A percentile compares a stretch with the other conserved stretches of the same genome.
Conservation (phyloP, 2,329 filamentous ascomycete species). For the Phialophora tarda region DNA sequence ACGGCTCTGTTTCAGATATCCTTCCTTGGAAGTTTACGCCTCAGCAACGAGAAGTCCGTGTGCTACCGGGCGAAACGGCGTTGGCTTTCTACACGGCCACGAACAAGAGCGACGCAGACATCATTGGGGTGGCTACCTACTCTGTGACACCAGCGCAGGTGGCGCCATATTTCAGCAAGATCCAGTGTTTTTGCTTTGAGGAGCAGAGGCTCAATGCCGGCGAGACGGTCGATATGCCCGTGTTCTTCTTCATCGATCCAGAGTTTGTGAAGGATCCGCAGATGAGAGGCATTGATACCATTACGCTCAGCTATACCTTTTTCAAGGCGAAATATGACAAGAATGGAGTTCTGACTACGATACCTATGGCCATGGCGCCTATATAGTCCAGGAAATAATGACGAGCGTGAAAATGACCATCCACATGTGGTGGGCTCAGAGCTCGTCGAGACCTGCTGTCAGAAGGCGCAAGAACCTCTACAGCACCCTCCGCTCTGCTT, state of each 20-base stretch:
- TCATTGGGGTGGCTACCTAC: slow-evolving; percentile 97
- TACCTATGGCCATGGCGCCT: slow-evolving; percentile 35
- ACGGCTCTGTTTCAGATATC: slow-evolving; percentile 90
- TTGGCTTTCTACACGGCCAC: slow-evolving; percentile 97
- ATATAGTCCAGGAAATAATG: slow-evolving; percentile 14
- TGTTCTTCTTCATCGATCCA: slow-evolving; percentile 98
- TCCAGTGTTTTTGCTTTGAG: slow-evolving; percentile 99
- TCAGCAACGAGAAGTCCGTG: slow-evolving; percentile 94
- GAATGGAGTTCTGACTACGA: slow-evolving; percentile 67
- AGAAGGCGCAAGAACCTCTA: not conserved
- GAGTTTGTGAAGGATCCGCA: slow-evolving; percentile 90
- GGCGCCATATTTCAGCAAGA: slow-evolving; percentile 98
- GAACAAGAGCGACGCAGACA: slow-evolving; percentile 86
- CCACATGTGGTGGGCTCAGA: not conserved
- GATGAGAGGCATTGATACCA: slow-evolving; percentile 92
- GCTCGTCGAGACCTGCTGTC: not conserved
- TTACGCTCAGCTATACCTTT: slow-evolving; percentile 96
- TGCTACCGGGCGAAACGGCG: slow-evolving; percentile 93
- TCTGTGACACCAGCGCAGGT: slow-evolving; percentile 95
- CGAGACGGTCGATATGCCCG: slow-evolving; percentile 98
- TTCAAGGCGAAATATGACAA: slow-evolving; percentile 92
- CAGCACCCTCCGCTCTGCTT: not conserved
- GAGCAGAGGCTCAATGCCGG: slow-evolving; percentile 92
- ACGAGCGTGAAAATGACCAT: not conserved
- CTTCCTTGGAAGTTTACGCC: slow-evolving; percentile 97